Base-by-base conservation (phyloP, 2,329 filamentous ascomycete species). In the Conoideocrella luteorostrata region DNA sequence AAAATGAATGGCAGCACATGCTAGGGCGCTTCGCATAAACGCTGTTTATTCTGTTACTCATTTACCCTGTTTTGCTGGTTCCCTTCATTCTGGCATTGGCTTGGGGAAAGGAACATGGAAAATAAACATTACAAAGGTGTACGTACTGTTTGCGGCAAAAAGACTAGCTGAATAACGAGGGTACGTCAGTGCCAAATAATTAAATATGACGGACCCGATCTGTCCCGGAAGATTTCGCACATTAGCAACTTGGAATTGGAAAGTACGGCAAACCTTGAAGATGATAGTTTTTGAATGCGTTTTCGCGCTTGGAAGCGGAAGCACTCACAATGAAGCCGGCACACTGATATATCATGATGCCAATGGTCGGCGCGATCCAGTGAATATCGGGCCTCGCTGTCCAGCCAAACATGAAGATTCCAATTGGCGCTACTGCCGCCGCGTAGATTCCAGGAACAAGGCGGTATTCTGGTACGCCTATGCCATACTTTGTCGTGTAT, bases 381-480 rank as follows among this genome's bases (percentile, higher is more conserved):
- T 39, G 37, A 22, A 39, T 30, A 1, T 66, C 55, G 24, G 69
- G 63, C 39, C 80, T 64, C 0, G 76, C 76, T 1, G 64, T 50
- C 68, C 69, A 72, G 2, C 62, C 68, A 45, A 68, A 71, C 7
- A 59, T 35, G 13, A 71, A 52, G 1, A 70, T 42, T 0, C 67
- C 67, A 0, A 55, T 39, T 1, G 56, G 54, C 18, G 20, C 5
- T 18, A 18, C 17, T 7, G n/a, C 6, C 7, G n/a, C 18, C 6
- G 17, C 34, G n/a, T 11, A 6, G 7, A 37, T 18, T 5, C 6
- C 34, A 10, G 34, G 34, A n/a, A 37, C 34, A 18, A 37, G 34
- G 5, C 34, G 34, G 9, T 37, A 10, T 37, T 37, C 34, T 10
- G 15, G 34, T 18, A 10, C 18, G 11, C n/a, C 5, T 9, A 37